Conservation (phyloP, 208 protist genomes). For the Giardia muris region DNA sequence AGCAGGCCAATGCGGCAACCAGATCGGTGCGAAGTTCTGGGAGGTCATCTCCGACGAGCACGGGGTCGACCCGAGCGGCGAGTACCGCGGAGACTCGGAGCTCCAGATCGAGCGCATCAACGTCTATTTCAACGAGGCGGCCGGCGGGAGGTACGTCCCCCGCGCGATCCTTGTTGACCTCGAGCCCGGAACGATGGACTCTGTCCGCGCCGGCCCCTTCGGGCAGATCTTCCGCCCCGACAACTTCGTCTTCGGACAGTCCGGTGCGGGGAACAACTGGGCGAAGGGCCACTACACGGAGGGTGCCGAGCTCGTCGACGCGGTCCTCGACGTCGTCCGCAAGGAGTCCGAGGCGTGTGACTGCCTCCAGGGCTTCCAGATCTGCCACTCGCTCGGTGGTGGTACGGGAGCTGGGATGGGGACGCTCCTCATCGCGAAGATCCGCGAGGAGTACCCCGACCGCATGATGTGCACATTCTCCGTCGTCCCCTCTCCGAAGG, state of each 20-base stretch:
- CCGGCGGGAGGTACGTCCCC: constrained; percentile 63
- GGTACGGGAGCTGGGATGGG: constrained; percentile 89
- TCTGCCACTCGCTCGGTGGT: constrained; percentile 88
- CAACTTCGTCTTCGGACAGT: constrained; percentile 91
- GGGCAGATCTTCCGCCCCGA: constrained; percentile 71
- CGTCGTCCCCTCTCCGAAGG: constrained; percentile 69
- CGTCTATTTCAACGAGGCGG: constrained; percentile 90
- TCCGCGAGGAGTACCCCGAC: constrained; percentile 88
- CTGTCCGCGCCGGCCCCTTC: constrained; percentile 57
- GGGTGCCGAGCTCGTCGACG: constrained; percentile 84
- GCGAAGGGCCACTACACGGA: constrained; percentile 93
- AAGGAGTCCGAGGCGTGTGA: constrained; percentile 89
- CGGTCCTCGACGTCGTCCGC: constrained; percentile 80
- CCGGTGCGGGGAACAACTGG: constrained; percentile 93
- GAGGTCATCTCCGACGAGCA: constrained; percentile 59
- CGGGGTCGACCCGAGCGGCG: constrained; percentile 70
- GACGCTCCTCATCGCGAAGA: constrained; percentile 84
- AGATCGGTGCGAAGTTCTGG: constrained; percentile 70
- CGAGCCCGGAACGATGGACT: constrained; percentile 86
- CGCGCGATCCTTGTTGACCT: constrained; percentile 63
- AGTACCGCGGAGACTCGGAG: constrained; percentile 66
- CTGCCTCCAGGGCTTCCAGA: constrained; percentile 91
- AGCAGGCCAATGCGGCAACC: constrained; percentile 80
- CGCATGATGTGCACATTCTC: constrained; percentile 92
- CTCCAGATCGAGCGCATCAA: constrained; percentile 90